These are phyloP conservation scores for Tuber magnatum DNA, from an alignment of 495 filamentous ascomycete genomes.

Conservation along the genomic window DNA sequence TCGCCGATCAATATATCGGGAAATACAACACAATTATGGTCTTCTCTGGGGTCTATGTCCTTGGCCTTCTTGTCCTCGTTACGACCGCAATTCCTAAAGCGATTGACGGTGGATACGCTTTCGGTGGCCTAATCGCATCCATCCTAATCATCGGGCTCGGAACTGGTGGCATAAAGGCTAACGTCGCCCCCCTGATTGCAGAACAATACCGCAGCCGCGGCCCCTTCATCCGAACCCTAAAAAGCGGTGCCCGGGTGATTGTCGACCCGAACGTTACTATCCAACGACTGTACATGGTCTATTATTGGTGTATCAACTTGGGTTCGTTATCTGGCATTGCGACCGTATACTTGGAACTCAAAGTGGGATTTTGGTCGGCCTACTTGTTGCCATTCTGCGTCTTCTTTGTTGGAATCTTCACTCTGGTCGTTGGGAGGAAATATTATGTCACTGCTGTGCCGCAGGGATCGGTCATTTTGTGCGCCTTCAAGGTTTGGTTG, in stretches of 20 bases:
- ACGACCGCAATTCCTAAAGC: slow-evolving; percentile 57
- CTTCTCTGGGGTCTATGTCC: slow-evolving; percentile 52
- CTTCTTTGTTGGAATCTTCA: slow-evolving; percentile 55
- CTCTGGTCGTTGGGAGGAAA: slow-evolving; percentile 56
- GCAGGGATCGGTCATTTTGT: slow-evolving; percentile 56
- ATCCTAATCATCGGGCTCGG: slow-evolving; percentile 59
- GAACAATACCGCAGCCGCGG: slow-evolving; percentile 50
- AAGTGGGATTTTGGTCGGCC: slow-evolving; percentile 70
- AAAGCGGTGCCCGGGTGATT: slow-evolving; percentile 58
- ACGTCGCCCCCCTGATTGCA: slow-evolving; percentile 55
- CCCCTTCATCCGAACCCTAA: slow-evolving; percentile 46
- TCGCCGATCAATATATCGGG: slow-evolving; percentile 67
- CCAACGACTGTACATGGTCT: slow-evolving; percentile 56
- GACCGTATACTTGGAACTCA: slow-evolving; percentile 50
- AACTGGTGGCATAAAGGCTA: slow-evolving; percentile 61
- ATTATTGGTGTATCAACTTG: slow-evolving; percentile 66
- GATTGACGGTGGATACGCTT: slow-evolving; percentile 49
- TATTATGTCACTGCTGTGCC: slow-evolving; percentile 55
- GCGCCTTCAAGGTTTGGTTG: slow-evolving; percentile 51
- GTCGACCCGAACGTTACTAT: slow-evolving; percentile 61
- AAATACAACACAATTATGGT: slow-evolving; percentile 62
- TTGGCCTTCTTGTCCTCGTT: slow-evolving; percentile 61
- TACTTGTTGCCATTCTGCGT: slow-evolving; percentile 56
- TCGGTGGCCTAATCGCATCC: slow-evolving; percentile 55
- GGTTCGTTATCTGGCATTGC: slow-evolving; percentile 52